Evolutionary conservation across 495 filamentous ascomycete species (phyloP), one percentile per base, ranked within the genome.

Genomic region (Penicillium tannophilum): DNA sequence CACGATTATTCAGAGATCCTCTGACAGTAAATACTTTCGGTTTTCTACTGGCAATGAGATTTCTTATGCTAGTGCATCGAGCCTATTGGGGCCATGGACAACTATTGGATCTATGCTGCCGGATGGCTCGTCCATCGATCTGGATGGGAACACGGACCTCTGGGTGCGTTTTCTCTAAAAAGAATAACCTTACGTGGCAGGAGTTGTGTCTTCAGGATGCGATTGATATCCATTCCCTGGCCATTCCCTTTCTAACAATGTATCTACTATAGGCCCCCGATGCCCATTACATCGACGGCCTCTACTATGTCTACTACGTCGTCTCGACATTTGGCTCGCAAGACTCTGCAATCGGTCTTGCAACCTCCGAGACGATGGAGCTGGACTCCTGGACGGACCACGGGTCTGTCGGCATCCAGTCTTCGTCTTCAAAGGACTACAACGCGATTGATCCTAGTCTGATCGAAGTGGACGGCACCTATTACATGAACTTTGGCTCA

Each of bases 401-500:
- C n/a, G 78, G 78, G 23, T 56, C 77, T 2, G 83, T 79, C 0
- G 87, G 86, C 0, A 68, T 90, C n/a, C 39, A 52, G 1, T 77
- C 74, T 28, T 53, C 65, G 4, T 84, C 83, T 1, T 65, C 73
- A 1, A 63, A 81, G 6, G 60, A 69, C 1, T 91, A 89, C 74
- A 91, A 92, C 64, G 85, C 88, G 17, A 93, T 93, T 59, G 90
- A 93, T 63, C 69, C 75, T 0, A 90, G 88, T 62, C 66, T 90
- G 0, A 69, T 90, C 59, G 75, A 72, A 4, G 69, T 67, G 8
- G 74, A 71, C 12, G 77, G 77, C 6, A 73, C 63, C 0, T 83
- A 83, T 48, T 83, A 82, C 56, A 74, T 92, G 59, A 84, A 77
- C 50, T 93, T 89, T 50, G 89, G 88, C 0, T 85, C 81, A 8